Conservation (phyloP, 2,329 filamentous ascomycete species). For the Botrytis aclada region DNA sequence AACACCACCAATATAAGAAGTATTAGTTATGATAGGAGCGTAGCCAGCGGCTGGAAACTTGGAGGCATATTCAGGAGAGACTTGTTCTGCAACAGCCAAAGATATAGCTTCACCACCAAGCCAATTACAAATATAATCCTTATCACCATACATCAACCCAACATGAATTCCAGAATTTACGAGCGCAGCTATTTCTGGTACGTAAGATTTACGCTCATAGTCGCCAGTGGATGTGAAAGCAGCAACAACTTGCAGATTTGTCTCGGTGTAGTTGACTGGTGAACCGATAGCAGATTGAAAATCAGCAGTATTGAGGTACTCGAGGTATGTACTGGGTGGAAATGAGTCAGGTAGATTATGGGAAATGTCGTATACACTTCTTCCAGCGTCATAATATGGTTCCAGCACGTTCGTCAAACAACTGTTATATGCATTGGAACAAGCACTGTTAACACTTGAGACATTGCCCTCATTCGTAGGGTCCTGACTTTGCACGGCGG, state of each 20-base stretch:
- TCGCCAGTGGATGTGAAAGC: conserved; percentile 55
- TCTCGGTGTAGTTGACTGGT: conserved; percentile 56
- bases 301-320: conserved; percentile 63
- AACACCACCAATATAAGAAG: conserved; percentile 64
- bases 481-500: conserved; percentile 42
- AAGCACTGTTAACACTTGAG: conserved; percentile 38
- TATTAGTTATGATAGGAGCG: conserved; percentile 66
- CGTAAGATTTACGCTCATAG: conserved; percentile 60
- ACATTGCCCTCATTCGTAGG: conserved; percentile 43
- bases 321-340: conserved; percentile 57
- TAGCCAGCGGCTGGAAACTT: conserved; percentile 68
- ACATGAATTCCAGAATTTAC: conserved; percentile 63
- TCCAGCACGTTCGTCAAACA: conserved; percentile 39
- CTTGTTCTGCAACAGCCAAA: conserved; percentile 54
- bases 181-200: conserved; percentile 57
- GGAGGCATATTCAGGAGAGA: conserved; percentile 46
- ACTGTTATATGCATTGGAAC: conserved; percentile 36
- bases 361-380: conserved; percentile 40
- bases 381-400: conserved; percentile 37
- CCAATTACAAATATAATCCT: conserved; percentile 65
- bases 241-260: conserved; percentile 45
- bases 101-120: conserved; percentile 74
- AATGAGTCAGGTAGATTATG: conserved; percentile 52
- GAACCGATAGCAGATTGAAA: conserved; percentile 61
- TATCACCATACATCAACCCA: conserved; percentile 66